Conservation (phyloP, 805 yeast genomes). For the Candida odintsovae region DNA sequence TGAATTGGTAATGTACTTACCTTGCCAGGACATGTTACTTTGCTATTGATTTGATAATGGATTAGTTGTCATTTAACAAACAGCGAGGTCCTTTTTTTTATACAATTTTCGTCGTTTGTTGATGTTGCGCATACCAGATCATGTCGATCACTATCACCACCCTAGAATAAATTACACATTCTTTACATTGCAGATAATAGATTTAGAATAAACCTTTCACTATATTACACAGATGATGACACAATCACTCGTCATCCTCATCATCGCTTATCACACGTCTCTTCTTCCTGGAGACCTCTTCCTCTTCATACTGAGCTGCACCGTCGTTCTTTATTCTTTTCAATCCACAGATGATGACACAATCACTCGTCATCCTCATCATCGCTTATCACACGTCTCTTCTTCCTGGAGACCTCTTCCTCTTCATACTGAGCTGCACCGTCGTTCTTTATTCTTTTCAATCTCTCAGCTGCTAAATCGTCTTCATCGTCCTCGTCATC, state of each 20-base stretch:
- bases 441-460: constrained; percentile 29
- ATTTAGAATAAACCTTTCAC: background rate
- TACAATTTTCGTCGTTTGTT: background rate
- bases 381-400: constrained; percentile 45
- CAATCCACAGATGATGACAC: no score
- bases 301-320: constrained; percentile 39
- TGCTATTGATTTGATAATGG: background rate
- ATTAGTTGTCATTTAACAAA: no score
- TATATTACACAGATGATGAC: background rate
- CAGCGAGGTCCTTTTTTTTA: background rate
- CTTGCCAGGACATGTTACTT: constrained; percentile 41
- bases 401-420: constrained; percentile 28
- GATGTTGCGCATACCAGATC: background rate
- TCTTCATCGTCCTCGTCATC: constrained; percentile 37
- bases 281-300: constrained; percentile 30
- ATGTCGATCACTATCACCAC: no score
- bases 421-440: constrained; percentile 47
- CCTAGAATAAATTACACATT: no score
- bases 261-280: constrained; percentile 49
- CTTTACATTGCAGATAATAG: no score
- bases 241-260: constrained; percentile 37
- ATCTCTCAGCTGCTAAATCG: constrained; percentile 33
- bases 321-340: constrained; percentile 37
- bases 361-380: constrained; percentile 44
- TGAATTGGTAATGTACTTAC: constrained; percentile 23